These are phyloP conservation scores for Lentinula detonsa DNA, from an alignment of 768 basidiomycete genomes.

Conservation along the genomic window DNA sequence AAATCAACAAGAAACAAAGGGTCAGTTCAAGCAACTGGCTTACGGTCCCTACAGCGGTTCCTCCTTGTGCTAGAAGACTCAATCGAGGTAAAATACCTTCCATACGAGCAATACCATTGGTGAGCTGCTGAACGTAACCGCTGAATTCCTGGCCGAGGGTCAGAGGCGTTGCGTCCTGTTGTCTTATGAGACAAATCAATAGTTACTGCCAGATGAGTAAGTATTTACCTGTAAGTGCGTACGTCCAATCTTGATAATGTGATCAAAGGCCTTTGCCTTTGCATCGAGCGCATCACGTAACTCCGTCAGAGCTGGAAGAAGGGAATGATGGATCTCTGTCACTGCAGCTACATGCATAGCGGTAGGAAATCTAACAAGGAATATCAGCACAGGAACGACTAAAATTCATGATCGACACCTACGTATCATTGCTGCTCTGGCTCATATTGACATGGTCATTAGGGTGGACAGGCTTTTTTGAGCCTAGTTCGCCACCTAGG, in stretches of 20 bases:
- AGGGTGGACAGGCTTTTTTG: conserved; percentile 96
- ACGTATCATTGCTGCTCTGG: conserved; percentile 99
- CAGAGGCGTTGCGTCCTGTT: conserved; percentile 91
- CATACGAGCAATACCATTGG: conserved; percentile 84
- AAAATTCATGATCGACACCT: conserved; percentile 21
- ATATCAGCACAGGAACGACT: neutral
- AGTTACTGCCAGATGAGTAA: neutral
- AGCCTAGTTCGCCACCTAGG: conserved; percentile 91
- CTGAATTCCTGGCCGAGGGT: conserved; percentile 99
- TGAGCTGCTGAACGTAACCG: conserved; percentile 93
- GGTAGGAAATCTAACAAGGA: conserved; percentile 78
- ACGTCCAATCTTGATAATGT: conserved; percentile 97
- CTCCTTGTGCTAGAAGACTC: conserved; percentile 91
- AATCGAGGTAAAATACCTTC: conserved; percentile 79
- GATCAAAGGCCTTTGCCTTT: conserved; percentile 78
- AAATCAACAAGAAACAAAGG: neutral
- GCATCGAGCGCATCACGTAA: conserved; percentile 79
- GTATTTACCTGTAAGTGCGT: conserved; percentile 79
- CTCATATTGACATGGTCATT: conserved; percentile 99
- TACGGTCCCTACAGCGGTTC: conserved; percentile 97
- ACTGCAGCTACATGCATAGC: conserved; percentile 99
- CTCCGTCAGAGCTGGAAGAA: conserved; percentile 82
- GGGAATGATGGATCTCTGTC: conserved; percentile 69
- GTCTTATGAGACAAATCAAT: neutral
- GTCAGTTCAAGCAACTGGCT: conserved; percentile 18